phyloP scores from a whole-genome alignment of 768 basidiomycete species.

The Phaeolepiota aurea region DNA sequence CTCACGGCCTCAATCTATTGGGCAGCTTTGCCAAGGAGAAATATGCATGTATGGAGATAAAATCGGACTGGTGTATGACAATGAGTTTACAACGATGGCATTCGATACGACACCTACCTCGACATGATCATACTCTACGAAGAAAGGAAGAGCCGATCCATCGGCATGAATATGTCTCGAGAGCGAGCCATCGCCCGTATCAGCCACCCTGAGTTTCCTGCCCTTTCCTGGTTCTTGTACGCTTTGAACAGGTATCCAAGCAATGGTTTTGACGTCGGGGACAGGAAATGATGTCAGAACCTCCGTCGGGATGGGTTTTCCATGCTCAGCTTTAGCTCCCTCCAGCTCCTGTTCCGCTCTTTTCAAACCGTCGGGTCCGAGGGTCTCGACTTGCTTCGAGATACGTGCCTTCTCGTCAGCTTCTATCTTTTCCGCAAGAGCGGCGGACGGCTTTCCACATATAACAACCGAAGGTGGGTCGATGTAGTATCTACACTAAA shows the following conservation, averaged over 20 bases:
- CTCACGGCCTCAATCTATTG: conserved; percentile 68
- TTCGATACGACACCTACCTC: conserved; percentile 36
- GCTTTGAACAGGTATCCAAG: conserved; percentile 77
- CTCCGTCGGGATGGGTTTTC: conserved; percentile 70
- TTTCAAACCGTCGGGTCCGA: conserved; percentile 79
- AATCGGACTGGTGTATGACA: conserved; percentile 64
- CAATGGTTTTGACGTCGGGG: conserved; percentile 82
- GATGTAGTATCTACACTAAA: conserved; percentile 60
- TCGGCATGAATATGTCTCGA: conserved; percentile 60
- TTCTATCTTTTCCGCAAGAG: conserved; percentile 73
- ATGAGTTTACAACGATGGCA: conserved; percentile 3
- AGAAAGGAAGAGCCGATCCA: conserved; percentile 68
- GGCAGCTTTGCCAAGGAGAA: conserved; percentile 74
- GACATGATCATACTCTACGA: conserved; percentile 91
- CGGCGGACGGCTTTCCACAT: conserved; percentile 82
- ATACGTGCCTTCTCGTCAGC: conserved; percentile 74
- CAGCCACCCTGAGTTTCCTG: conserved; percentile 19
- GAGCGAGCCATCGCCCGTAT: conserved; percentile 32
- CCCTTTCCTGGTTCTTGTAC: conserved; percentile 55
- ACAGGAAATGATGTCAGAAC: conserved; percentile 84
- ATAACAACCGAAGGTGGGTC: conserved; percentile 68
- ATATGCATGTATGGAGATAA: conserved; percentile 72
- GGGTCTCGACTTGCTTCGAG: conserved; percentile 50
- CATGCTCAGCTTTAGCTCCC: conserved; percentile 82
- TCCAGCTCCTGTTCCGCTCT: conserved; percentile 61